Base-by-base conservation (phyloP, 345 rosid genomes). In the Dovyalis caffra region DNA sequence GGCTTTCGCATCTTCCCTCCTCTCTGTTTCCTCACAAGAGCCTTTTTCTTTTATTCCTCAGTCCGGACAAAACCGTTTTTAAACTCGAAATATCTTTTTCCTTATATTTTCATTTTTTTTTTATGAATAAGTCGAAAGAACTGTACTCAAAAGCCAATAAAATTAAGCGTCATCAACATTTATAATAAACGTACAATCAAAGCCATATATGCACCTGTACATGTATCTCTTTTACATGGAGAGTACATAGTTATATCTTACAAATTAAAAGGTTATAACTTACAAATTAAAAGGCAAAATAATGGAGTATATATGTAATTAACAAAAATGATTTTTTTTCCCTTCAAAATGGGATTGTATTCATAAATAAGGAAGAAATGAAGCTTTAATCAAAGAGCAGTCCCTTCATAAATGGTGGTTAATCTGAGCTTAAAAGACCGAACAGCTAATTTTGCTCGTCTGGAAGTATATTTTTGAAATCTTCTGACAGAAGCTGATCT, bases 391-490 rank as follows among this genome's bases (percentile, higher is more conserved):
- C 23, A 49, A 34, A 87, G 76, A 57, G 80, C 91, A 12, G 84
- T 74, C 16, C 97, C 93, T 82, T 95, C 99, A 10, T 91, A 77
- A 62, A 95, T 91, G 11, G 97, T 91, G 75, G 88, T 83, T 66
- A 95, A 82, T 53, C 87, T 79, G 62, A 91, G 87, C 73, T 87
- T 72, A 66, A 92, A 95, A 5, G 99, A 91, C 5, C 95, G 87
- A 79, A 87, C 97, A 56, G 92, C 97, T 70, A 86, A 21, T 70
- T 87, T 95, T 1, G 94, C 87, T 77, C 94, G 85, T 78, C 80
- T 84, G 5, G 99, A 90, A 15, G 92, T 81, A 33, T 77, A 83
- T 76, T 83, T 89, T 32, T 76, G 89, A 60, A 86, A n/a, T 77
- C 57, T 90, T 84, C 87, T 78, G 26, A 82, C 82, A 16, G 97